phyloP scores from a whole-genome alignment of 2,329 filamentous ascomycete genomes.

The Coniochaeta sp. region DNA sequence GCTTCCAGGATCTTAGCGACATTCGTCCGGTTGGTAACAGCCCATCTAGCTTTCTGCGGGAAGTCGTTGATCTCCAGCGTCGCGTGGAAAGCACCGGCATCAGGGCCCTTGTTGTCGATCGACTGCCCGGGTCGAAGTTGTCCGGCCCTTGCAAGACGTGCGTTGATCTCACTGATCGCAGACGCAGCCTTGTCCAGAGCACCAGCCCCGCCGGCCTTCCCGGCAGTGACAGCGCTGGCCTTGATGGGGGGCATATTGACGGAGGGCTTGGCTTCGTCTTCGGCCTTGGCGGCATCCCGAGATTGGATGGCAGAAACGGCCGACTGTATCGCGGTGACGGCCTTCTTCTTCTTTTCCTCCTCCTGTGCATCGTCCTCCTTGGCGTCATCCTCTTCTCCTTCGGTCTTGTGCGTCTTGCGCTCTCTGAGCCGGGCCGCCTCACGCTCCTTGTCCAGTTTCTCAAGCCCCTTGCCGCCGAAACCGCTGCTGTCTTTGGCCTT shows the following conservation, averaged over 20 bases:
- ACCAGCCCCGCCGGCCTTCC: constrained; percentile 46
- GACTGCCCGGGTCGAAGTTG: constrained; percentile 87
- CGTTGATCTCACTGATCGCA: constrained; percentile 88
- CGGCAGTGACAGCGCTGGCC: constrained; percentile 32
- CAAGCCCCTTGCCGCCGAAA: constrained; percentile 91
- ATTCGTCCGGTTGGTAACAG: constrained; percentile 96
- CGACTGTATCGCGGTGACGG: constrained; percentile 56
- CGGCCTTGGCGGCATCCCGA: constrained; percentile 41
- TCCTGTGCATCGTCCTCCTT: constrained; percentile 63
- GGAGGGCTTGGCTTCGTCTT: constrained; percentile 26
- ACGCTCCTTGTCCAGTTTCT: constrained; percentile 83
- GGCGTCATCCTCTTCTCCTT: constrained; percentile 74
- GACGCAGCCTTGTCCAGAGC: constrained; percentile 79
- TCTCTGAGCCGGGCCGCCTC: constrained; percentile 81
- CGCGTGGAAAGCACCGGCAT: constrained; percentile 93
- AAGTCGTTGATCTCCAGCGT: constrained; percentile 99
- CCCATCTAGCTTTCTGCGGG: constrained; percentile 96
- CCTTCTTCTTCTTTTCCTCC: constrained; percentile 63
- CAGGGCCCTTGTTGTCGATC: constrained; percentile 96
- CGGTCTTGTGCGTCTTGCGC: constrained; percentile 82
- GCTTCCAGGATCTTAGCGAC: constrained; percentile 96
- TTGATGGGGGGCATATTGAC: constrained; percentile 14
- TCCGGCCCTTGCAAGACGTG: constrained; percentile 80
- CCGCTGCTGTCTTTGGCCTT: constrained; percentile 85
- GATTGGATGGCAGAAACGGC: constrained; percentile 51